Base-by-base conservation (phyloP, 768 basidiomycete genomes). In the Lactarius evosmus region DNA sequence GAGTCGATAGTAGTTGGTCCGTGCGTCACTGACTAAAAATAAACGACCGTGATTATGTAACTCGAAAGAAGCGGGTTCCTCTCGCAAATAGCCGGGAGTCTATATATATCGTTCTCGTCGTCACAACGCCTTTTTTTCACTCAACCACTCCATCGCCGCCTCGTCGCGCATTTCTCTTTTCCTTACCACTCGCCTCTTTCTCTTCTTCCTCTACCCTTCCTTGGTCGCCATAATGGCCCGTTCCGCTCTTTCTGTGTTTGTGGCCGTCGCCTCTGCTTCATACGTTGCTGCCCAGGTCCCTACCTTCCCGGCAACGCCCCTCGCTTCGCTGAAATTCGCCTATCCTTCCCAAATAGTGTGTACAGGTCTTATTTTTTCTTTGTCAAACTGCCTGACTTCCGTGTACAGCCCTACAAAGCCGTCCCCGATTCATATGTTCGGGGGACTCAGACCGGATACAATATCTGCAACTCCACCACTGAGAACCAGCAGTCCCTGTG, bases 381-480 rank as follows among this genome's bases (percentile, higher is more conserved):
- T 38, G 22, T 58, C 36, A 36, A 38, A 55, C 33, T 14, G 1
- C 12, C 41, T 56, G 25, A 50, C 12, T n/a, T 17, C 12, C n/a
- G 16, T 17, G 38, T 32, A n/a, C 56, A 85, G 83, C 85, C 85
- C 2, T 79, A 81, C 70, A 76, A 84, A 72, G 83, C 76, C 41
- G 79, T 82, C 54, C 72, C 78, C 49, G 74, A 74, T 65, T 56
- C 71, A 14, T 75, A 75, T 50, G 70, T 72, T 29, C 84, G 88
- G 60, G 87, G 87, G 16, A 69, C 75, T 16, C 88, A 90, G 71
- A 69, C 69, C 22, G 88, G 89, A 17, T 88, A 86, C 78, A 88
- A 87, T 72, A 70, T 76, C 12, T 89, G 87, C 73, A 89, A 88
- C 73, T 80, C 82, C 0, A 84, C 85, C 19, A 89, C 88, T 0